These are phyloP conservation scores for Aspergillus mulundensis DNA, from an alignment of 495 filamentous ascomycete species.

Conservation along the genomic window DNA sequence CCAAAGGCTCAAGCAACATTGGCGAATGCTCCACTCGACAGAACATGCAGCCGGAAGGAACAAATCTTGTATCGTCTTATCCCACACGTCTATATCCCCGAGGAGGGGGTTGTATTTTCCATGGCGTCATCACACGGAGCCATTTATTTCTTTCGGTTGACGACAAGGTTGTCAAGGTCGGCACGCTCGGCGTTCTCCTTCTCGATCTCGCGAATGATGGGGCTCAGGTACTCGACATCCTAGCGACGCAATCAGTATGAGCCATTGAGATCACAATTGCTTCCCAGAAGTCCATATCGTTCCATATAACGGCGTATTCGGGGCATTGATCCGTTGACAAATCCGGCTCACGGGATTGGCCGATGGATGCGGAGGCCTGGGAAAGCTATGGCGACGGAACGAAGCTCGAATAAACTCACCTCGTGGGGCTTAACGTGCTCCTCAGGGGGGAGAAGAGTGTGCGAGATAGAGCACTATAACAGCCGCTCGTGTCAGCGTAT, in stretches of 20 bases:
- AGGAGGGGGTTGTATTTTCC: conserved; percentile 22
- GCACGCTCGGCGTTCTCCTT: conserved; percentile 74
- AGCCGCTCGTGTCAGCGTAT: conserved; percentile 26
- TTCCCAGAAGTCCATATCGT: not conserved
- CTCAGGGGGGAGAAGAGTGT: conserved; percentile 76
- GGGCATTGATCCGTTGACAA: conserved; percentile 30
- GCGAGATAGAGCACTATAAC: conserved; percentile 69
- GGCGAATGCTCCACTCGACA: conserved; percentile 14
- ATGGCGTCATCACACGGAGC: conserved; percentile 12
- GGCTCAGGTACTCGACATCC: conserved; percentile 74
- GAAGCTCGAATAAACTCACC: conserved; percentile 41
- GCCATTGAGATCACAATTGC: not conserved
- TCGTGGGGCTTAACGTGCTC: conserved; percentile 77
- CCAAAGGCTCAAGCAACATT: conserved; percentile 18
- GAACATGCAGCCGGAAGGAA: conserved; percentile 21
- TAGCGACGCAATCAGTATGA: conserved; percentile 35
- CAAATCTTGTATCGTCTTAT: conserved; percentile 22
- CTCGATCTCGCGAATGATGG: conserved; percentile 79
- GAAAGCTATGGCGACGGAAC: conserved; percentile 15
- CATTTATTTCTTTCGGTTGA: conserved; percentile 44
- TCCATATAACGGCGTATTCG: conserved; percentile 11
- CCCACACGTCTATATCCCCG: conserved; percentile 25
- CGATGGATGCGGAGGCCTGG: conserved; percentile 27
- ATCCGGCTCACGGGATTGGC: conserved; percentile 43
- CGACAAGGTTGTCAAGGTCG: conserved; percentile 76